These are phyloP conservation scores for Madurella fahalii DNA, from an alignment of 2,329 filamentous ascomycete genomes.

Conservation along the genomic window DNA sequence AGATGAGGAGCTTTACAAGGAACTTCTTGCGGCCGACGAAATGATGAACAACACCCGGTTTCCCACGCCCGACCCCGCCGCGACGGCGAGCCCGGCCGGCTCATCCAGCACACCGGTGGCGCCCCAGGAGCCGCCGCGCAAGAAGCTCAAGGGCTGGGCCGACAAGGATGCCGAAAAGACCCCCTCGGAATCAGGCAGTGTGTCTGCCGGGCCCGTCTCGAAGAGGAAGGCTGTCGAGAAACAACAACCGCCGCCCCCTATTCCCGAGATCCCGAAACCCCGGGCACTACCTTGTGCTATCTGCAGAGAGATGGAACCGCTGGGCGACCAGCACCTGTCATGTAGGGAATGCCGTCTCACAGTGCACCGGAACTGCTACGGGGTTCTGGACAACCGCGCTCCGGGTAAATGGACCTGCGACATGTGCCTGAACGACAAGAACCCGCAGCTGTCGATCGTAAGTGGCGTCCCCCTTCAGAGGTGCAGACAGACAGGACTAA, in stretches of 20 bases:
- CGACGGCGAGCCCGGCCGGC: slow-evolving; percentile 29
- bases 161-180: slow-evolving; percentile 50
- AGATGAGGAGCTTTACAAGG: slow-evolving; percentile 84
- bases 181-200: slow-evolving; percentile 43
- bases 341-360: slow-evolving; percentile 88
- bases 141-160: slow-evolving; percentile 57
- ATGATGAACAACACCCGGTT: slow-evolving; percentile 45
- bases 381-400: slow-evolving; percentile 66
- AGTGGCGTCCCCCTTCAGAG: slow-evolving; percentile 33
- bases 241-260: slow-evolving; percentile 45
- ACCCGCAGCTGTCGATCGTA: slow-evolving; percentile 85
- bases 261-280: slow-evolving; percentile 74
- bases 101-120: slow-evolving; percentile 24
- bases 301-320: slow-evolving; percentile 69
- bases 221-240: slow-evolving; percentile 60
- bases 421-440: slow-evolving; percentile 92
- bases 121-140: slow-evolving; percentile 54
- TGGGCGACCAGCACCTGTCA: slow-evolving; percentile 67
- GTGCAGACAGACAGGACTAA: slow-evolving; percentile 1
- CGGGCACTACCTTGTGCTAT: slow-evolving; percentile 79
- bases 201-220: slow-evolving; percentile 31
- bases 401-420: slow-evolving; percentile 89
- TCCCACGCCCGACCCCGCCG: slow-evolving; percentile 35
- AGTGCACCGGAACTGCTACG: slow-evolving; percentile 90
- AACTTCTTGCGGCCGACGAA: slow-evolving; percentile 63